Conservation (phyloP, 2,329 filamentous ascomycete species). For the Clarireedia paspali region DNA sequence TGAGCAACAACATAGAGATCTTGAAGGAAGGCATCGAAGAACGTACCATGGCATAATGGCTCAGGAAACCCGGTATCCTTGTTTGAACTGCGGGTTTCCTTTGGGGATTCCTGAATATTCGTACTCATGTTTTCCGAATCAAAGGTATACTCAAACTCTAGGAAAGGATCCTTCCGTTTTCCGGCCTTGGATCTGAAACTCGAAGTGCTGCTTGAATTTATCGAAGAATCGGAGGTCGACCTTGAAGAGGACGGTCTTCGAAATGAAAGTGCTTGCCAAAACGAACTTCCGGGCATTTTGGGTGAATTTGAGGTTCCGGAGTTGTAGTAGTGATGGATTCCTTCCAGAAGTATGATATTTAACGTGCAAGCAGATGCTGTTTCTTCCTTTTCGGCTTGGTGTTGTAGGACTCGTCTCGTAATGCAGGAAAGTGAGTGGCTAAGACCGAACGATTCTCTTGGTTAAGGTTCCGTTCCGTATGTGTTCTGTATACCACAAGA, state of each 20-base stretch:
- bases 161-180: slow-evolving; percentile 1
- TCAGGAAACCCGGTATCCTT: slow-evolving; percentile 33
- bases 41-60: slow-evolving; percentile 23
- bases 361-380: too few relatives aligned
- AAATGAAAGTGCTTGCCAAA: slow-evolving; percentile 6
- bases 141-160: neutral
- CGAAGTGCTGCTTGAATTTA: slow-evolving; percentile 3
- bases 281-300: slow-evolving; percentile 24
- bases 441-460: too few relatives aligned
- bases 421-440: too few relatives aligned
- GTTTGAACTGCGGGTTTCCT: neutral
- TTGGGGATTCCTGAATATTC: slow-evolving; percentile 15
- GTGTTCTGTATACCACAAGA: too few relatives aligned
- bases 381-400: too few relatives aligned
- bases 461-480: too few relatives aligned
- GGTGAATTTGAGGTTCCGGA: too few relatives aligned
- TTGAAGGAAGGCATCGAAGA: neutral
- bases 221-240: neutral
- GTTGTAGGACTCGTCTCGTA: too few relatives aligned
- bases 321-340: too few relatives aligned
- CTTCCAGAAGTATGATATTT: too few relatives aligned
- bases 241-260: slow-evolving; percentile 5
- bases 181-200: neutral
- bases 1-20: neutral
- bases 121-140: slow-evolving; percentile 11